Percentiles rank a stretch among this genome's conserved stretches.
Conservation (phyloP, 1,284 basidiomycete species). For the Cryptococcus sp. region DNA sequence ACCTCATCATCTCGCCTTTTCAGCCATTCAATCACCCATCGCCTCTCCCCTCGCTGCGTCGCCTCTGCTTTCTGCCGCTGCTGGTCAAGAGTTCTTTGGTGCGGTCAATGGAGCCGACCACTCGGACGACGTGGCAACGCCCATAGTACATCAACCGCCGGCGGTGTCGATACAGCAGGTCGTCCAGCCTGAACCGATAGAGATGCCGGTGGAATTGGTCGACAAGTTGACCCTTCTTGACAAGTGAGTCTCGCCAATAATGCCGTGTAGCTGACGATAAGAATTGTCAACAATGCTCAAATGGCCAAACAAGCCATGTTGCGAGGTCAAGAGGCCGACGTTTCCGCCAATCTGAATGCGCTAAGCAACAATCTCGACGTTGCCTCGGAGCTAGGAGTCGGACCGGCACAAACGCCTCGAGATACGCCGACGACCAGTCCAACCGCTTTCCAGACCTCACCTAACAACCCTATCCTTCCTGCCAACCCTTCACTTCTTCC, state of each 20-base stretch:
- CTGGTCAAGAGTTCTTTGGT: neutral
- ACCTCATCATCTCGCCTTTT: slow-evolving; percentile 34
- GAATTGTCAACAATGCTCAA: slow-evolving; percentile 37
- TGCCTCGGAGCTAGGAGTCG: slow-evolving; percentile 36
- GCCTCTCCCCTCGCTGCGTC: slow-evolving; percentile 24
- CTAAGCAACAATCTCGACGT: slow-evolving; percentile 39
- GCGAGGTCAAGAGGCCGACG: slow-evolving; percentile 30
- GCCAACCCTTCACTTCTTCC: slow-evolving; percentile 17
- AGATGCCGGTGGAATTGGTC: slow-evolving; percentile 23
- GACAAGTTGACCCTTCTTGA: slow-evolving; percentile 37
- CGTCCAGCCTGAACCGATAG: slow-evolving; percentile 1
- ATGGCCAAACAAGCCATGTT: slow-evolving; percentile 35
- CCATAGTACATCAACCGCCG: slow-evolving; percentile 3
- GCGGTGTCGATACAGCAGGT: neutral
- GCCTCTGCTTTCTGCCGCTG: neutral
- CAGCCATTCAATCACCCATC: slow-evolving; percentile 20
- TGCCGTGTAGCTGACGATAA: slow-evolving; percentile 16
- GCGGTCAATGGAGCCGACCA: slow-evolving; percentile 12
- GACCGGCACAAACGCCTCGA: slow-evolving; percentile 28
- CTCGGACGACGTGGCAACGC: slow-evolving; percentile 38
- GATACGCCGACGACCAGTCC: slow-evolving; percentile 28
- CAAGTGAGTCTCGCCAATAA: slow-evolving; percentile 22
- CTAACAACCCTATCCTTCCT: neutral
- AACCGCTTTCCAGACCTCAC: slow-evolving; percentile 6
- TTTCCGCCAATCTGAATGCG: slow-evolving; percentile 33